Evolutionary conservation across 2,329 filamentous ascomycete species (phyloP).

Genomic region (Alternaria panax): DNA sequence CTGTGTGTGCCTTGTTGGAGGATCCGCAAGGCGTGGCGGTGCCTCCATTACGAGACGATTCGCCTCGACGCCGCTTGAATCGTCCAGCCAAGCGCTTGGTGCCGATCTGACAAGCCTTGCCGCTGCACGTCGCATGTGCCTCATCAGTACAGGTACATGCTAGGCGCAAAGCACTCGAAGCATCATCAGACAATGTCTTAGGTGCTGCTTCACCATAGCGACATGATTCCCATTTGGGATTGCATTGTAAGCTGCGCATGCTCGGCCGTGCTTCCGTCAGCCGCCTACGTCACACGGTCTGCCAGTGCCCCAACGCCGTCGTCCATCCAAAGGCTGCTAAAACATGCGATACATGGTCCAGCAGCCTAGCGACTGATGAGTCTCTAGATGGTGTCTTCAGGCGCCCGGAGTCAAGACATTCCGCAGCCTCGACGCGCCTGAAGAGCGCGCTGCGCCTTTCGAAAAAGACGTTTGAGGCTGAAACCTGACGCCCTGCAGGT

Average conservation of each 20-base stretch:
- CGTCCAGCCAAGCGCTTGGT: constrained; percentile 8
- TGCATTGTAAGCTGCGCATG: neutral
- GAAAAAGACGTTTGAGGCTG: constrained; percentile 15
- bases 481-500: constrained; percentile 8
- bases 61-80: neutral
- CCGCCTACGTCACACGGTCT: neutral
- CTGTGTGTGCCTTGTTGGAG: neutral
- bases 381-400: neutral
- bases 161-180: neutral
- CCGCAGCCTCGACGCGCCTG: neutral
- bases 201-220: neutral
- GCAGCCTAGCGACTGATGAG: neutral
- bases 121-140: constrained; percentile 2
- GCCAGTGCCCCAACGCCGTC: neutral
- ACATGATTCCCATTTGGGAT: neutral
- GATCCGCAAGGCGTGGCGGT: constrained; percentile 13
- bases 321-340: neutral
- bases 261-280: neutral
- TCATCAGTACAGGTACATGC: neutral
- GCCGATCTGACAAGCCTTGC: neutral
- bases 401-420: neutral
- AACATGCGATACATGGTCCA: neutral
- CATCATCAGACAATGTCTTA: neutral
- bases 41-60: constrained; percentile 13
- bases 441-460: neutral